Conservation (phyloP, 257 asterid species). For the Nicotiana noctiflora region DNA sequence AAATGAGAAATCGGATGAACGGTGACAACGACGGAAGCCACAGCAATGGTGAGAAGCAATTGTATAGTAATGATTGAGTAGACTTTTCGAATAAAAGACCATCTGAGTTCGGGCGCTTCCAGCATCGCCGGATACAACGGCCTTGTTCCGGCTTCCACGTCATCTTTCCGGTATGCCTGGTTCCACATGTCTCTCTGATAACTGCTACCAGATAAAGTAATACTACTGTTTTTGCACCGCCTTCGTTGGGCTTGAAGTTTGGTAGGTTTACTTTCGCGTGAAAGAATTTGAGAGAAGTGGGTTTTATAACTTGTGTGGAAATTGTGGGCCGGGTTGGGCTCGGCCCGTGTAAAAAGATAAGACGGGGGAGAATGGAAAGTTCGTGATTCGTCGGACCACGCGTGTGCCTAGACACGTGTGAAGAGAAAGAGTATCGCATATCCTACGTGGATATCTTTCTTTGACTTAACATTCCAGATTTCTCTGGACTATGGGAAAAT, state of each 20-base stretch:
- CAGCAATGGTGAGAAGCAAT: slow-evolving; percentile 56
- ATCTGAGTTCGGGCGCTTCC: slow-evolving; percentile 62
- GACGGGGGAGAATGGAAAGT: not conserved
- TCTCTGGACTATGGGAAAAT: not conserved
- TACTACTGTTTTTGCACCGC: not conserved
- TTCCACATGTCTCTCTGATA: slow-evolving; percentile 29
- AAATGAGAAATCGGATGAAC: slow-evolving; percentile 44
- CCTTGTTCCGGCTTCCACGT: slow-evolving; percentile 43
- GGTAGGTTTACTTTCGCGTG: not conserved
- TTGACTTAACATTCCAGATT: slow-evolving; percentile 7
- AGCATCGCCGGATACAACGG: slow-evolving; percentile 62
- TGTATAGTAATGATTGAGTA: slow-evolving; percentile 52
- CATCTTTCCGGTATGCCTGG: slow-evolving; percentile 36
- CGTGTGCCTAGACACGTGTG: not conserved
- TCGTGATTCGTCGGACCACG: slow-evolving; percentile 9
- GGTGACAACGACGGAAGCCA: slow-evolving; percentile 47
- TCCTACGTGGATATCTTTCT: not conserved
- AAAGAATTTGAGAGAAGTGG: not conserved
- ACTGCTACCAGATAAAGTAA: not conserved
- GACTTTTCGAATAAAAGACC: slow-evolving; percentile 76
- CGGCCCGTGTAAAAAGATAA: not conserved
- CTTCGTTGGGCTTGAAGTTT: not conserved
- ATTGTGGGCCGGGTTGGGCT: not conserved
- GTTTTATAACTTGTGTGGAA: not conserved
- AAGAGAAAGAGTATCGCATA: not conserved